Conservation (phyloP, 257 asterid species). For the Verbena officinalis region DNA sequence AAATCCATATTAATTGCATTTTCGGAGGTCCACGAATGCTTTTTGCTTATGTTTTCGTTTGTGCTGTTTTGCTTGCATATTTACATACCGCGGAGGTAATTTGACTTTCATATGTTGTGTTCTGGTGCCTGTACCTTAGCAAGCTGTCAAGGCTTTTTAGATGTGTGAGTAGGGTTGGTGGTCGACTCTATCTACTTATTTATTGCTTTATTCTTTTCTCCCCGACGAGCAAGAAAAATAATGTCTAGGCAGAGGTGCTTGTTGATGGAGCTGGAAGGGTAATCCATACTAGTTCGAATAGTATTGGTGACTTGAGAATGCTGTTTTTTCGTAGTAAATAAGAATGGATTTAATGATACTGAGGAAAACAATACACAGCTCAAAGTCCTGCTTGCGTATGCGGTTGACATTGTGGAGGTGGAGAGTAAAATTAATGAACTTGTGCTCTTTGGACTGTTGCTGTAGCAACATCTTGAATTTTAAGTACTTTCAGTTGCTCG, state of each 20-base stretch:
- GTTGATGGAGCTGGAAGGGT: conserved; percentile 11
- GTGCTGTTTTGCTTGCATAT: conserved; percentile 12
- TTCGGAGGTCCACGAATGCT: neutral
- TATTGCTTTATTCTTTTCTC: neutral
- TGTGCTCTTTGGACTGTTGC: neutral
- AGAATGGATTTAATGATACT: no score
- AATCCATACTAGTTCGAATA: neutral
- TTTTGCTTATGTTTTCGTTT: conserved; percentile 14
- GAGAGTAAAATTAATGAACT: conserved; percentile 1
- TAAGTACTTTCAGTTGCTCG: neutral
- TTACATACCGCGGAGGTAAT: conserved; percentile 7
- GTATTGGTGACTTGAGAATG: neutral
- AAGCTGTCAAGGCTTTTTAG: neutral
- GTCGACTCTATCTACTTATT: no score
- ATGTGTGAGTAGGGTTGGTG: neutral
- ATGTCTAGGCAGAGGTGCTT: conserved; percentile 18
- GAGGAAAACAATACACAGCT: no score
- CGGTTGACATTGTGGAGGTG: conserved; percentile 4
- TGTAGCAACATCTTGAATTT: neutral
- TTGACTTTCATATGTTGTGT: neutral
- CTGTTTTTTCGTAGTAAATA: neutral
- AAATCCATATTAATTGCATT: conserved; percentile 11
- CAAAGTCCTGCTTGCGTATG: no score
- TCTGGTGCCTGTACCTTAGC: neutral
- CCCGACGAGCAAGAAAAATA: neutral